These are phyloP conservation scores for Vachellia collinsii DNA, from an alignment of 306 rosid species.

Conservation along the genomic window DNA sequence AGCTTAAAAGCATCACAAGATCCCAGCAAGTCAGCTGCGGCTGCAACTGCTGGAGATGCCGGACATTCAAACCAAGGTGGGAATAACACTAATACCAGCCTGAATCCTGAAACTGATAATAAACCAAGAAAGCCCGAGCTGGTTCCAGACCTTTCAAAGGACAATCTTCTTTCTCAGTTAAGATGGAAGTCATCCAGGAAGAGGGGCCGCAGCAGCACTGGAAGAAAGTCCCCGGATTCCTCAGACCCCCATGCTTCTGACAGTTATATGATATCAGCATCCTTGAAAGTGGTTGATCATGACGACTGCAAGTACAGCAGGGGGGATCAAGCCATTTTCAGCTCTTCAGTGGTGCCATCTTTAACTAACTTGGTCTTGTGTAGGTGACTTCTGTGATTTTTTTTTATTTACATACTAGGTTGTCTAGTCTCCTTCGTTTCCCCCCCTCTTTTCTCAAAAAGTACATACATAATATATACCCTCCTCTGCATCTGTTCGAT, in stretches of 20 bases:
- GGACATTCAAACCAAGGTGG: constrained; percentile 35
- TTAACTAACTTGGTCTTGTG: constrained; percentile 86
- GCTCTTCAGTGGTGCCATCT: constrained; percentile 71
- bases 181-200: constrained; percentile 76
- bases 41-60: constrained; percentile 33
- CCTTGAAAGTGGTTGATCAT: constrained; percentile 63
- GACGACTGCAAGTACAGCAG: constrained; percentile 70
- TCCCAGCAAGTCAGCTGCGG: constrained; percentile 31
- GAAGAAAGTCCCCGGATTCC: constrained; percentile 35
- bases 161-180: constrained; percentile 51
- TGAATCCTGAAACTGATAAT: constrained; percentile 30
- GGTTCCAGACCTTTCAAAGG: constrained; percentile 69
- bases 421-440: constrained; percentile 6
- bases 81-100: constrained; percentile 20
- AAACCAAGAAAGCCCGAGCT: constrained; percentile 29
- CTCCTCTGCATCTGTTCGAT: constrained; percentile 51
- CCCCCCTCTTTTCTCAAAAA: neutral
- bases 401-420: neutral
- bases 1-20: constrained; percentile 36
- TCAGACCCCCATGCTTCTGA: constrained; percentile 47
- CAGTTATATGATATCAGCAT: constrained; percentile 50
- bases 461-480: constrained; percentile 24
- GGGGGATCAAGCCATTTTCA: constrained; percentile 68
- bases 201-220: constrained; percentile 48
- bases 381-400: constrained; percentile 46